phyloP scores from a whole-genome alignment of 1,284 basidiomycete species.

The Sanghuangporus baumii region DNA sequence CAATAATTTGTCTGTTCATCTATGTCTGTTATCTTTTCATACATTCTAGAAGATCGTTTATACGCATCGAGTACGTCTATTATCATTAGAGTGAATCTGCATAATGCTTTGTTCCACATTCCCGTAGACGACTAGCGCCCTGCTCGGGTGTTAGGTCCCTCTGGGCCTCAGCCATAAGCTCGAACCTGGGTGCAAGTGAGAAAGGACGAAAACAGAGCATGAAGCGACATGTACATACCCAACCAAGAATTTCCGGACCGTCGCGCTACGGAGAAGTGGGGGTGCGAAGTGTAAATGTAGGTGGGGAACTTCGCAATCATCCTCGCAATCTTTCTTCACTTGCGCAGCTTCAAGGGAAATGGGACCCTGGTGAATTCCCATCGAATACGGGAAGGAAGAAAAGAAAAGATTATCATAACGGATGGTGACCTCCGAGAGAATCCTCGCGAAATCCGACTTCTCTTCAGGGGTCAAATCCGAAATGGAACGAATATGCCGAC shows the following conservation, averaged over 20 bases:
- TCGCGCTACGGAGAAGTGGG: slow-evolving; percentile 79
- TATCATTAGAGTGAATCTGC: neutral
- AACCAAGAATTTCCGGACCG: slow-evolving; percentile 86
- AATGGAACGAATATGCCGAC: slow-evolving; percentile 71
- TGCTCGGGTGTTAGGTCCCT: slow-evolving; percentile 89
- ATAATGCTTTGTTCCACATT: slow-evolving; percentile 27
- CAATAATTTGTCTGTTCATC: slow-evolving; percentile 2
- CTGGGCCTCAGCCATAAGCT: slow-evolving; percentile 90
- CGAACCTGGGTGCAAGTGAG: slow-evolving; percentile 52
- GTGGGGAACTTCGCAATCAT: slow-evolving; percentile 62
- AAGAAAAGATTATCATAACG: slow-evolving; percentile 84
- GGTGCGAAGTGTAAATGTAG: slow-evolving; percentile 90
- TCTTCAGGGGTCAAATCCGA: slow-evolving; percentile 58
- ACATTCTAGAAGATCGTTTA: neutral
- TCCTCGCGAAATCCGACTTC: slow-evolving; percentile 56
- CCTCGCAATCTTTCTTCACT: slow-evolving; percentile 26
- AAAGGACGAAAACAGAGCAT: neutral
- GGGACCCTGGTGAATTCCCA: slow-evolving; percentile 88
- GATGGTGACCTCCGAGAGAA: slow-evolving; percentile 61
- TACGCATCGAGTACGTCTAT: neutral
- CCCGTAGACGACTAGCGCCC: slow-evolving; percentile 66
- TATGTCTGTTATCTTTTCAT: neutral
- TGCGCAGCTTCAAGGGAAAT: slow-evolving; percentile 35
- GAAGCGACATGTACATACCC: slow-evolving; percentile 48
- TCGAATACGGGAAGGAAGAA: slow-evolving; percentile 93